These are phyloP conservation scores for Pseudogymnoascus sp. DNA, from an alignment of 2,329 filamentous ascomycete genomes.

Conservation along the genomic window DNA sequence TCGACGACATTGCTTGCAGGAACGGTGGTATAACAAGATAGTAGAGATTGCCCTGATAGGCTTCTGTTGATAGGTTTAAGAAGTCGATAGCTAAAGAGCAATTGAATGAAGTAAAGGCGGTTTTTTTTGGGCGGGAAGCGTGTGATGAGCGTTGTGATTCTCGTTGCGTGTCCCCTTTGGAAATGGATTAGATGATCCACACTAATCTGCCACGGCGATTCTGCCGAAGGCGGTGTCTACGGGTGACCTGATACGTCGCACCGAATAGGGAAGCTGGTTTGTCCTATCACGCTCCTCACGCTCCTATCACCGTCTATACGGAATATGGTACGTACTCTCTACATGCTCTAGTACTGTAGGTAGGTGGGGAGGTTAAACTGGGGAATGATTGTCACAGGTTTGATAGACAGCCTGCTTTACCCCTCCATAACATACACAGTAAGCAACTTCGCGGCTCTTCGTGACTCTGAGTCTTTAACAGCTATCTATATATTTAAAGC, in stretches of 20 bases:
- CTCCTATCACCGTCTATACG: neutral
- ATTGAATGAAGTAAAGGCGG: neutral
- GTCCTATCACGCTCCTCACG: neutral
- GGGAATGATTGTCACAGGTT: conserved; percentile 1
- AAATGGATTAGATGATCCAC: neutral
- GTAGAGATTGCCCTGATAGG: neutral
- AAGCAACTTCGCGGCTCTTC: neutral
- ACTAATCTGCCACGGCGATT: conserved; percentile 1
- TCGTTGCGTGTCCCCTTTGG: conserved; percentile 5
- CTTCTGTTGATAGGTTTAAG: neutral
- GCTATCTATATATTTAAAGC: neutral
- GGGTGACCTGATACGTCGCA: conserved; percentile 1
- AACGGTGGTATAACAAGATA: conserved; percentile 1
- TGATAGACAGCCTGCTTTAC: neutral
- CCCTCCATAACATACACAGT: neutral
- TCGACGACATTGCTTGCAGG: neutral
- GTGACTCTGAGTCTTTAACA: neutral
- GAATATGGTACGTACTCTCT: neutral
- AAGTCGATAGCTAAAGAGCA: neutral
- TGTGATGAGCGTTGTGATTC: neutral
- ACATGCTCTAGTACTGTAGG: neutral
- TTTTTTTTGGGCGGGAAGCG: neutral
- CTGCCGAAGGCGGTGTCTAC: neutral
- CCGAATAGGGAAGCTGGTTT: neutral
- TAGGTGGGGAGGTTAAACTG: neutral